Percentiles rank a stretch among this genome's conserved stretches.
phyloP scores from a whole-genome alignment of 768 basidiomycete species.

The Galerina marginata region DNA sequence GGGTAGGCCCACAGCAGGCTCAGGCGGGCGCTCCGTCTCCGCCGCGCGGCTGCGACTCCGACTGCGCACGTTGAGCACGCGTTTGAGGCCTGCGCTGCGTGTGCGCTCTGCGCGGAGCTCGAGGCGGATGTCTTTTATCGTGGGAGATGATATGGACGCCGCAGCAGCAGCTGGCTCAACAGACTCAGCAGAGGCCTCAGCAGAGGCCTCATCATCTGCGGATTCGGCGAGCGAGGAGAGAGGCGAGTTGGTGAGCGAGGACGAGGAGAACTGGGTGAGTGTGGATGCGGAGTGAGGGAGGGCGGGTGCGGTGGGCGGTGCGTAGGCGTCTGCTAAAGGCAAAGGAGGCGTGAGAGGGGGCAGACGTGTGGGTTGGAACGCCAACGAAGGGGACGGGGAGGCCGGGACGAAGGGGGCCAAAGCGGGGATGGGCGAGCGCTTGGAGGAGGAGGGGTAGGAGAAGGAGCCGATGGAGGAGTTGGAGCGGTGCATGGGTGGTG shows the following conservation, averaged over 20 bases:
- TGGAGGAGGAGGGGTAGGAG: slow-evolving; percentile 6
- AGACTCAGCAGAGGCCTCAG: not conserved
- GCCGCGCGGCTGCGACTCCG: slow-evolving; percentile 2
- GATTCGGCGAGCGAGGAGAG: not conserved
- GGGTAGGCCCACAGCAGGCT: slow-evolving; percentile 13
- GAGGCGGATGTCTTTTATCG: slow-evolving; percentile 29
- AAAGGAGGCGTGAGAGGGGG: not conserved
- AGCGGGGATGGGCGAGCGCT: slow-evolving; percentile 6
- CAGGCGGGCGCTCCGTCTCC: slow-evolving; percentile 6
- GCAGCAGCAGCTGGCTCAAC: no score
- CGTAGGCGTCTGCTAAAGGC: not conserved
- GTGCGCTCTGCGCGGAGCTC: slow-evolving; percentile 28
- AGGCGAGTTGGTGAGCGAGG: not conserved
- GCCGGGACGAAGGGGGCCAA: slow-evolving; percentile 9
- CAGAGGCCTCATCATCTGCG: not conserved
- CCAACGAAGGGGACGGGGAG: not conserved
- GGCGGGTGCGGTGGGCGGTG: not conserved
- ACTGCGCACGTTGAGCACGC: slow-evolving; percentile 20
- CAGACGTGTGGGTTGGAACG: no score
- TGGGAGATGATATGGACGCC: not conserved
- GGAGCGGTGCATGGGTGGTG: slow-evolving; percentile 4
- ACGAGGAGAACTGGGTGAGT: slow-evolving; percentile 9
- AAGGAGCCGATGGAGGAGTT: slow-evolving; percentile 14
- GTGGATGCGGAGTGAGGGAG: slow-evolving; percentile 10
- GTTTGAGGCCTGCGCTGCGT: slow-evolving; percentile 31